These are phyloP conservation scores for Fraxinus platypoda DNA, from an alignment of 305 asterid species.

Conservation along the genomic window DNA sequence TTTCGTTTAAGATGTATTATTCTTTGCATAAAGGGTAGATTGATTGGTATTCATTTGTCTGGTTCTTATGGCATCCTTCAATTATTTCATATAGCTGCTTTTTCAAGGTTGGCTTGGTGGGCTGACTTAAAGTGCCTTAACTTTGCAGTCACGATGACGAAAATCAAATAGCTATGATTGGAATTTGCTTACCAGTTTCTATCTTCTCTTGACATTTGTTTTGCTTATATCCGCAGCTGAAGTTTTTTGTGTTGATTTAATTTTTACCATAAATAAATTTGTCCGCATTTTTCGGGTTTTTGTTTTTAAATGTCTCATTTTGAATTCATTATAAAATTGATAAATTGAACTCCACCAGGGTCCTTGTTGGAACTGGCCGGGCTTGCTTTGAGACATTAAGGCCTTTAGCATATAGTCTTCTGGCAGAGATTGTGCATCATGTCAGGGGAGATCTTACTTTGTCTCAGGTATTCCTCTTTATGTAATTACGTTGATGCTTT, in stretches of 20 bases:
- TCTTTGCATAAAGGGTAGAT: neutral
- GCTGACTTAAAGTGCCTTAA: neutral
- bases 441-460: conserved; percentile 92
- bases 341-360: conserved; percentile 54
- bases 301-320: conserved; percentile 15
- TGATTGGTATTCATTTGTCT: neutral
- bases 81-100: conserved; percentile 10
- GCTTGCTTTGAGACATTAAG: conserved; percentile 98
- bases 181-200: conserved; percentile 17
- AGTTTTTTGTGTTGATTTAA: conserved; percentile 19
- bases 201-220: conserved; percentile 15
- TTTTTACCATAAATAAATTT: conserved; percentile 7
- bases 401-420: conserved; percentile 99
- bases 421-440: conserved; percentile 99
- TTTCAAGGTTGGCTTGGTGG: conserved; percentile 6
- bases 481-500: neutral
- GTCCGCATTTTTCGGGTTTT: conserved; percentile 2
- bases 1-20: neutral
- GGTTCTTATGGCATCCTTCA: neutral
- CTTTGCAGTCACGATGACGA: neutral
- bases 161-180: conserved; percentile 10
- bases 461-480: conserved; percentile 67
- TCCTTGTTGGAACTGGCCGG: conserved; percentile 97
- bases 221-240: conserved; percentile 14
- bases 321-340: conserved; percentile 14